phyloP scores from a whole-genome alignment of 1,284 basidiomycete species.

The Papiliotrema fonsecae region DNA sequence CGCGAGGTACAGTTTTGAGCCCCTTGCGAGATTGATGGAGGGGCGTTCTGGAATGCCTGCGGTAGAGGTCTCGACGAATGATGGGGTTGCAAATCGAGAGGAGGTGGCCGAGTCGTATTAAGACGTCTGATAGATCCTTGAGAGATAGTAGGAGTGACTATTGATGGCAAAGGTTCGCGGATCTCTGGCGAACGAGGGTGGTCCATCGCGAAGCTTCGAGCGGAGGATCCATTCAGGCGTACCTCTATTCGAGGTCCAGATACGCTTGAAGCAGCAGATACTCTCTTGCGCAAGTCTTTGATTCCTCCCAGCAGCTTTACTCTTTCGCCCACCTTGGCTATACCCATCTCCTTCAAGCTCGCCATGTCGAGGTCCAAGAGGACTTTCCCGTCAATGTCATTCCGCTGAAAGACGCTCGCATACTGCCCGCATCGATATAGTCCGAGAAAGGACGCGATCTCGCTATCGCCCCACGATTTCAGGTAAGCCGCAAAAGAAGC shows the following conservation, averaged over 20 bases:
- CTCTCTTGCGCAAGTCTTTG: constrained; percentile 62
- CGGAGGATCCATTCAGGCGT: constrained; percentile 19
- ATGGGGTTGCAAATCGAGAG: constrained; percentile 31
- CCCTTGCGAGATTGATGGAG: constrained; percentile 11
- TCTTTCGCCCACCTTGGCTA: constrained; percentile 80
- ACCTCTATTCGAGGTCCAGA: constrained; percentile 15
- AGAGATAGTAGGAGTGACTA: constrained; percentile 5
- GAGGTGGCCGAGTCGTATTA: constrained; percentile 30
- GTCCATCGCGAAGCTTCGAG: constrained; percentile 1
- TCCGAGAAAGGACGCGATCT: constrained; percentile 36
- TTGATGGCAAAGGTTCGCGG: constrained; percentile 3
- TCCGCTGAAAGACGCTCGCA: constrained; percentile 64
- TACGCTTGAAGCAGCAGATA: constrained; percentile 8
- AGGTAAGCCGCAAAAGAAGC: constrained; percentile 33
- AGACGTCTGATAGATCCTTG: constrained; percentile 13
- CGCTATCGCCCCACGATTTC: constrained; percentile 29
- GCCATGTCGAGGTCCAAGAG: constrained; percentile 81
- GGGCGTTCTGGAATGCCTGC: constrained; percentile 24
- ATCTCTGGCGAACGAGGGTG: constrained; percentile 7
- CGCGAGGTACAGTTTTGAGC: constrained; percentile 7
- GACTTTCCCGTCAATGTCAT: constrained; percentile 85
- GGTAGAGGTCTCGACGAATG: constrained; percentile 19
- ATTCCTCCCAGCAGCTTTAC: constrained; percentile 79
- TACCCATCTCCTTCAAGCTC: constrained; percentile 80
- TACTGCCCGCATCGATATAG: constrained; percentile 62